These are phyloP conservation scores for Theobroma cacao DNA, from an alignment of 345 rosid species.

Conservation along the genomic window DNA sequence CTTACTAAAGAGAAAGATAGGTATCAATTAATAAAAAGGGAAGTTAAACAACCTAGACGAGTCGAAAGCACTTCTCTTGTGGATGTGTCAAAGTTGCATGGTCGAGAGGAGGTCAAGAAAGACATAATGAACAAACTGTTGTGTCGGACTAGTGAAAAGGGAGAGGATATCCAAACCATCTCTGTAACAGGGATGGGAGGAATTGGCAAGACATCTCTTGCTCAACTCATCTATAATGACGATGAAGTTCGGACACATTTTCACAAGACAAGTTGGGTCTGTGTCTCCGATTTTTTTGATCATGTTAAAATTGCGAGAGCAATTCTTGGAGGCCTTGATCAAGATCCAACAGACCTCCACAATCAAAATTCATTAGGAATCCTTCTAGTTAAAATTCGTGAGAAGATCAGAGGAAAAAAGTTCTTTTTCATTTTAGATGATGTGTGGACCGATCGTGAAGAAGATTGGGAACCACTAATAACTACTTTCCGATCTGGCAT, in stretches of 20 bases:
- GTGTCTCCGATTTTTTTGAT: background rate
- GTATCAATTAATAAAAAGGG: background rate
- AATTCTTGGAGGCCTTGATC: background rate
- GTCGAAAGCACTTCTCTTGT: background rate
- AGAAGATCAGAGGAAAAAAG: background rate
- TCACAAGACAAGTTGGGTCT: background rate
- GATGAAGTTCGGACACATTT: background rate
- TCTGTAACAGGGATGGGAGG: background rate
- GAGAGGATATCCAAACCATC: background rate
- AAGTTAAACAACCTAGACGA: background rate
- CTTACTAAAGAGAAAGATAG: background rate
- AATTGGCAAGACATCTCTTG: background rate
- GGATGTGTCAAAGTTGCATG: background rate
- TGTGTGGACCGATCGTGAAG: background rate
- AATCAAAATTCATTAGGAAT: background rate
- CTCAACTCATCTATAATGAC: background rate
- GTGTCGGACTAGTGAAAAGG: background rate
- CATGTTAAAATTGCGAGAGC: background rate
- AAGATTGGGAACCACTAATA: background rate
- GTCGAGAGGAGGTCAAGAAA: background rate
- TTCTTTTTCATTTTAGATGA: slow-evolving; percentile 3
- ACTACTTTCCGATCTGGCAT: background rate
- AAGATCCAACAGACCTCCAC: too few species aligned
- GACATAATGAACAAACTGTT: background rate
- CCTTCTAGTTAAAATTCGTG: background rate